A percentile compares a stretch with the other conserved stretches of the same genome.
phyloP scores from a whole-genome alignment of 768 basidiomycete genomes.

The Kwoniella sp. region DNA sequence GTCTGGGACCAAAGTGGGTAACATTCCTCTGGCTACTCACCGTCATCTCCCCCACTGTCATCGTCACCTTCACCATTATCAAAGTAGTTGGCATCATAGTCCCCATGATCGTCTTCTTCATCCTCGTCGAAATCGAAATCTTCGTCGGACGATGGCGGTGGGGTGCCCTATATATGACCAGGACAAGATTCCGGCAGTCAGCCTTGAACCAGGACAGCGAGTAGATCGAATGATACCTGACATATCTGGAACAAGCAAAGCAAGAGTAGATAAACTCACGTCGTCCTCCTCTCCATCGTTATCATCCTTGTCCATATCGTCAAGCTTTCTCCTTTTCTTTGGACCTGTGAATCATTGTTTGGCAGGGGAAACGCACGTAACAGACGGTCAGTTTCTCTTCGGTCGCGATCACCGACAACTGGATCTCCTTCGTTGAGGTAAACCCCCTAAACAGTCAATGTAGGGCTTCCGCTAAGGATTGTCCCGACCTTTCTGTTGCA shows the following conservation, averaged over 20 bases:
- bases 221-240: too few species aligned
- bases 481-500: too few species aligned
- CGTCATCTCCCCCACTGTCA: constrained; percentile 46
- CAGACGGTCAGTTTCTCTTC: too few species aligned
- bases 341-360: constrained; percentile 3
- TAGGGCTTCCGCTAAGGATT: too few species aligned
- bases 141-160: constrained; percentile 33
- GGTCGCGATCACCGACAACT: too few species aligned
- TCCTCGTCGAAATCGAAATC: constrained; percentile 47
- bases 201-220: too few species aligned
- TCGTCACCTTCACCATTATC: constrained; percentile 54
- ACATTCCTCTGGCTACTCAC: constrained; percentile 13
- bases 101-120: constrained; percentile 44
- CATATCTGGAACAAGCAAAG: neutral
- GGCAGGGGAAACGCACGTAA: too few species aligned
- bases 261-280: constrained; percentile 20
- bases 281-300: constrained; percentile 35
- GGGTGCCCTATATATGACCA: constrained; percentile 17
- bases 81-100: constrained; percentile 53
- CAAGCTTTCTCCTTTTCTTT: constrained; percentile 21
- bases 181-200: neutral
- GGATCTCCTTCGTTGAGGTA: too few species aligned
- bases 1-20: neutral
- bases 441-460: too few species aligned
- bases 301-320: constrained; percentile 22